Evolutionary conservation across 1,139 yeast species (phyloP).

Genomic region (Torulaspora pretoriensis): DNA sequence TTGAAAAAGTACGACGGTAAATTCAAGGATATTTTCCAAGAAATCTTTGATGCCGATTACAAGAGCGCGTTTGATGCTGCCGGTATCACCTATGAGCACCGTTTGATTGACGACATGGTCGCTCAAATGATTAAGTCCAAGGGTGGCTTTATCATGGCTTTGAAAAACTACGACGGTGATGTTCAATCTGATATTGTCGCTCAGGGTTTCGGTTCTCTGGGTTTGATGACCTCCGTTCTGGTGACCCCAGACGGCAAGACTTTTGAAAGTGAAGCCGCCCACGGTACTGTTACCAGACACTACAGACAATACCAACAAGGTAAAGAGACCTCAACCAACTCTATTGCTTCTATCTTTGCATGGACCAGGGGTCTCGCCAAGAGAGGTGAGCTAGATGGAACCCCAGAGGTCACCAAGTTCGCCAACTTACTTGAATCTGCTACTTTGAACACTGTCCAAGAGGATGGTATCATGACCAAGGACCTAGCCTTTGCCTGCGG

Average conservation of each 20-base stretch:
- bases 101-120: slow-evolving; percentile 83
- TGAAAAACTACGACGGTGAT: slow-evolving; percentile 84
- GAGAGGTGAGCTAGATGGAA: slow-evolving; percentile 70
- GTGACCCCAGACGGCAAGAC: slow-evolving; percentile 86
- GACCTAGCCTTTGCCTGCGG: slow-evolving; percentile 76
- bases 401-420: slow-evolving; percentile 66
- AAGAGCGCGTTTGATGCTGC: slow-evolving; percentile 53
- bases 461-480: slow-evolving; percentile 75
- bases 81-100: slow-evolving; percentile 77
- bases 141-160: slow-evolving; percentile 79
- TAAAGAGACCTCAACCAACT: slow-evolving; percentile 77
- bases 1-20: slow-evolving; percentile 78
- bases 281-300: slow-evolving; percentile 84
- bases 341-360: slow-evolving; percentile 80
- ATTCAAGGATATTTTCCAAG: slow-evolving; percentile 75
- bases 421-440: slow-evolving; percentile 65
- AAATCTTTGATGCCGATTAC: slow-evolving; percentile 56
- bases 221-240: slow-evolving; percentile 78
- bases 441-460: slow-evolving; percentile 66
- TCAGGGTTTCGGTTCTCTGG: slow-evolving; percentile 81
- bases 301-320: slow-evolving; percentile 82
- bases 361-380: slow-evolving; percentile 83
- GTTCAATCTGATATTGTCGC: slow-evolving; percentile 84
- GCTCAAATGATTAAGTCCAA: slow-evolving; percentile 83
- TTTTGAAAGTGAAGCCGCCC: slow-evolving; percentile 81